A percentile compares a stretch with the other conserved stretches of the same genome.
phyloP scores from a whole-genome alignment of 805 yeast species.

The Ogataea zsoltii region DNA sequence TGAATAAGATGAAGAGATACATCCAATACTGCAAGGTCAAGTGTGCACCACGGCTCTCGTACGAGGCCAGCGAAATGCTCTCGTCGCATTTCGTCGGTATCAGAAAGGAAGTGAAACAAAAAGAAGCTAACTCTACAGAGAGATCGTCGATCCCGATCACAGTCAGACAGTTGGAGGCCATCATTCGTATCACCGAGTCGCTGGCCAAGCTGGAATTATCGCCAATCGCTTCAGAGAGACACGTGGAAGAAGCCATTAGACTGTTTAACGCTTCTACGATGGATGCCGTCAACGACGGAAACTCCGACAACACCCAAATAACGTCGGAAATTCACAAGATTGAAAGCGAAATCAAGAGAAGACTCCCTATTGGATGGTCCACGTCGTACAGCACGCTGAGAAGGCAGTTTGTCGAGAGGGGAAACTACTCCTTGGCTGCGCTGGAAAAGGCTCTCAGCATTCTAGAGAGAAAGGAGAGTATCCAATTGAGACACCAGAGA shows the following conservation, averaged over 20 bases:
- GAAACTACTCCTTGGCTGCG: constrained; percentile 62
- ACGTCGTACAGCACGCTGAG: constrained; percentile 82
- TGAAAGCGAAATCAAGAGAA: constrained; percentile 81
- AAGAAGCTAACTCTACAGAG: constrained; percentile 79
- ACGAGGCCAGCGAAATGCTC: constrained; percentile 86
- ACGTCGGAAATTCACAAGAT: constrained; percentile 74
- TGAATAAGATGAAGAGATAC: constrained; percentile 88
- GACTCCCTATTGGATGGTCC: constrained; percentile 96
- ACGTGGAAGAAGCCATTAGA: constrained; percentile 94
- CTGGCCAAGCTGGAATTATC: constrained; percentile 82
- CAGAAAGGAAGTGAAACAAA: constrained; percentile 76
- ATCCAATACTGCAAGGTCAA: constrained; percentile 85
- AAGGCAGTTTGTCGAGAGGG: constrained; percentile 73
- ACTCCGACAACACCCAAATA: constrained; percentile 54
- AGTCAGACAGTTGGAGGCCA: constrained; percentile 95
- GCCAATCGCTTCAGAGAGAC: constrained; percentile 83
- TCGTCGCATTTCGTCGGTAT: constrained; percentile 92
- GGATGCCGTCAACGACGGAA: constrained; percentile 71
- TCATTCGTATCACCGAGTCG: constrained; percentile 92
- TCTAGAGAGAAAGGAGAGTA: constrained; percentile 83
- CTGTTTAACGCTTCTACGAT: constrained; percentile 95
- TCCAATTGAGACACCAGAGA: constrained; percentile 85
- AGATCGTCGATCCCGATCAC: constrained; percentile 97
- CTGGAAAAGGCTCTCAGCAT: constrained; percentile 80
- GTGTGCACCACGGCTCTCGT: constrained; percentile 90